These are phyloP conservation scores for Stentor roeselii DNA, from an alignment of 73 alveolate genomes.

Conservation along the genomic window DNA sequence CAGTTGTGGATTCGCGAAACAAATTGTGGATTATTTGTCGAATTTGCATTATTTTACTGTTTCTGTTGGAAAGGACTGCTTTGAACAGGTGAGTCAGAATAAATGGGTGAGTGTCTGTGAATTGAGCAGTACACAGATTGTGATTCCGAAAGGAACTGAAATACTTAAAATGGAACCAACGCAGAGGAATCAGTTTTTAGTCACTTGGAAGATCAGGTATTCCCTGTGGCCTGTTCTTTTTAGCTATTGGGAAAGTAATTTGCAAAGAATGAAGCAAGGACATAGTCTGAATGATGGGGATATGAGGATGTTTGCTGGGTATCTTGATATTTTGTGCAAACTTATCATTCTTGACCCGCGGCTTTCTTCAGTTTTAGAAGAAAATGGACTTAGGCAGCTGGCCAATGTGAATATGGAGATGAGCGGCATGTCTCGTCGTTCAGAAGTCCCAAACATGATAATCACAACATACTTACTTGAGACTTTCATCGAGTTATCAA, in stretches of 20 bases:
- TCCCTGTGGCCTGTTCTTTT: constrained; percentile 24
- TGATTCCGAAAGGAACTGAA: not conserved
- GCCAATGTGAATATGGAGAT: not conserved
- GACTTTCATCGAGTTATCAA: constrained; percentile 9
- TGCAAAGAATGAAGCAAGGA: not conserved
- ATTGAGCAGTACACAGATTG: not conserved
- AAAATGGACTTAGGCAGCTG: not conserved
- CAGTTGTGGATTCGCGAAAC: not conserved
- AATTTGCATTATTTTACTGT: not conserved
- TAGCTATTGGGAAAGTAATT: not conserved
- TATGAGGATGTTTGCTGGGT: not conserved
- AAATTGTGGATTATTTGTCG: not conserved
- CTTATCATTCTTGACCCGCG: not conserved
- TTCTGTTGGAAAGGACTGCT: not conserved
- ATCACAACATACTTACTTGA: not conserved
- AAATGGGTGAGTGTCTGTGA: not conserved
- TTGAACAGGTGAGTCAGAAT: not conserved
- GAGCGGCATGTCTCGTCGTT: not conserved
- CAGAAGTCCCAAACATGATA: not conserved
- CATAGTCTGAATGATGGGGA: not conserved
- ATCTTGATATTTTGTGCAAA: not conserved
- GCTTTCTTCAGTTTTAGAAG: not conserved
- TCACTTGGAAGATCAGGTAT: not conserved
- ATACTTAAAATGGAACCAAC: not conserved
- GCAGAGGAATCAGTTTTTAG: not conserved